A percentile compares a stretch with the other conserved stretches of the same genome.
These are phyloP conservation scores for Coniosporium tulheliwenetii DNA, from an alignment of 2,329 filamentous ascomycete species.

Conservation along the genomic window DNA sequence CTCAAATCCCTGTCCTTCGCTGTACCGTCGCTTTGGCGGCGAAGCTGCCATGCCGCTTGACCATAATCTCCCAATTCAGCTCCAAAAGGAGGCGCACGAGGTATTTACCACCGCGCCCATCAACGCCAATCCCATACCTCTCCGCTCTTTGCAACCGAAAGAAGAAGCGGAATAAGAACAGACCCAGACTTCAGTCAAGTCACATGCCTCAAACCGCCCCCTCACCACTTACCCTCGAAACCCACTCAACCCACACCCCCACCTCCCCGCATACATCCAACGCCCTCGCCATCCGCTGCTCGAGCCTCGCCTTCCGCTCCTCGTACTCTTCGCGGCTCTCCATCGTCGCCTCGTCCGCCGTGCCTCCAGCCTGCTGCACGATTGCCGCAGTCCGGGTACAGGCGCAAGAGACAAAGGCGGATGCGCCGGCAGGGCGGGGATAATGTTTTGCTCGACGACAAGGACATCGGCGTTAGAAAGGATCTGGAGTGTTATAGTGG, in stretches of 20 bases:
- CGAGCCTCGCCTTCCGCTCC: no score
- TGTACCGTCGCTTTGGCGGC: no score
- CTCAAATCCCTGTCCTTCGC: no score
- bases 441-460: conserved; percentile 39
- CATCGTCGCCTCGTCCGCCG: conserved; percentile 9
- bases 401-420: background rate
- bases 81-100: no score
- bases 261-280: conserved; percentile 33
- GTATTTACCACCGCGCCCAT: no score
- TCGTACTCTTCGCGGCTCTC: conserved; percentile 4
- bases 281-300: conserved; percentile 23
- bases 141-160: no score
- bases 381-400: conserved; percentile 1
- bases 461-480: conserved; percentile 43
- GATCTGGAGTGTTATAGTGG: conserved; percentile 42
- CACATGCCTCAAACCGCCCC: background rate
- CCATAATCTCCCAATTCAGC: no score
- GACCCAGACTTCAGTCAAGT: background rate
- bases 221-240: conserved; percentile 8
- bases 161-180: background rate
- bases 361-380: conserved; percentile 14
- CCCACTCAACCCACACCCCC: conserved; percentile 36
- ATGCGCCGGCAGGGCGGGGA: conserved; percentile 10
- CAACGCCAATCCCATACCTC: background rate
- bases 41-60: no score